Conservation (phyloP, 495 filamentous ascomycete genomes). For the Melanomma pulvis-pyrius region DNA sequence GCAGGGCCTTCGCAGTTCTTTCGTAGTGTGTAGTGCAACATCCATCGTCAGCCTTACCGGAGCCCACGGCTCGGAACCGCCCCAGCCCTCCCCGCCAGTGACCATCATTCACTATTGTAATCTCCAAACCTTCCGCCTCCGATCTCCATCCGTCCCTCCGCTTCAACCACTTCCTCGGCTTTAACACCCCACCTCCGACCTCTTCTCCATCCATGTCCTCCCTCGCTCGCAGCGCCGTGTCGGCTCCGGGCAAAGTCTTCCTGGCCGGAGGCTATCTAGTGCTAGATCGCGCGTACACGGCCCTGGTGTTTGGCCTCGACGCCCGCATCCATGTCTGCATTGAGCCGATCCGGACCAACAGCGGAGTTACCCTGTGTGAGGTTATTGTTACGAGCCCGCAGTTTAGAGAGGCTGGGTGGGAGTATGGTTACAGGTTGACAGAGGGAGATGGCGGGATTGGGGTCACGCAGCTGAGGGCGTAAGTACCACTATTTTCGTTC, state of each 20-base stretch:
- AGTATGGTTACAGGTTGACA: constrained; percentile 72
- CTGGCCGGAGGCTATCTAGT: constrained; percentile 94
- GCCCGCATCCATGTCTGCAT: constrained; percentile 89
- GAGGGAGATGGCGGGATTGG: constrained; percentile 73
- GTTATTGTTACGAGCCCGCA: constrained; percentile 89
- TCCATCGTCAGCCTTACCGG: neutral
- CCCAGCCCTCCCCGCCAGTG: neutral
- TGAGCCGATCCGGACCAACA: constrained; percentile 57
- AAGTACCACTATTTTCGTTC: constrained; percentile 48
- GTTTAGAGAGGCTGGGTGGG: constrained; percentile 83
- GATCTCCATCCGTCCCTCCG: neutral
- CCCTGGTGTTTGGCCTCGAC: constrained; percentile 90
- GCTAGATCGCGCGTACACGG: constrained; percentile 84
- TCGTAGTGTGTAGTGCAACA: neutral
- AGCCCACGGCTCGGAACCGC: neutral
- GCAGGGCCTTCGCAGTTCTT: neutral
- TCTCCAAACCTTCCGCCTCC: neutral
- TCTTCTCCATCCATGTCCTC: constrained; percentile 19
- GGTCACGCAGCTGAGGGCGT: constrained; percentile 79
- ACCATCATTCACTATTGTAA: neutral
- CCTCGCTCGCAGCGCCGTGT: constrained; percentile 69
- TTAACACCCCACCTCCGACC: neutral
- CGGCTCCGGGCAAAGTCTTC: constrained; percentile 94
- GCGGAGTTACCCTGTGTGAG: constrained; percentile 62
- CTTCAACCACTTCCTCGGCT: neutral